Evolutionary conservation across 2,329 filamentous ascomycete species (phyloP), one percentile per base, ranked within the genome.

Genomic region (Neurospora sp.): DNA sequence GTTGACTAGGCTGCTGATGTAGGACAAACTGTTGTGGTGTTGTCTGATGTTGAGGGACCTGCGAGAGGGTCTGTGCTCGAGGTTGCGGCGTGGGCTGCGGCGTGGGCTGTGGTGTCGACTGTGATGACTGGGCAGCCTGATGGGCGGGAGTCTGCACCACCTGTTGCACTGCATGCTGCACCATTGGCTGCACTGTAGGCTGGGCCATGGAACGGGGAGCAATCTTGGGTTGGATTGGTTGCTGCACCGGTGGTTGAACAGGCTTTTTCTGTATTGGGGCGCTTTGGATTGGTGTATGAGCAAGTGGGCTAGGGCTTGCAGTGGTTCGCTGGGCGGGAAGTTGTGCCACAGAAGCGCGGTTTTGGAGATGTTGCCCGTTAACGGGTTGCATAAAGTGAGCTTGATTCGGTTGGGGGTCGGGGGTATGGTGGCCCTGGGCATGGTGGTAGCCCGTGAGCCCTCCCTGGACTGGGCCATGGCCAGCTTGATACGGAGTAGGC

Each of bases 71-170:
- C 52, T 70, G 52, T 38, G 70, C 73, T 68, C 70, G 76, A 71
- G 73, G 76, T 66, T 75, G 73, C 52, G 74, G 74, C 52, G 76
- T 77, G 23, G 77, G 75, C 40, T 74, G 74, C 36, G 68, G 39
- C 23, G 67, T 38, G 66, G 77, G 73, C 38, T 73, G 72, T 23
- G 69, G 68, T 3, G 71, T 67, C 15, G 74, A 77, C 40, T 76
- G 77, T 2, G 76, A 77, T 19, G 76, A 78, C 2, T 74, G 38
- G n/a, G 28, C 52, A 62, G 52, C 28, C 52, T 62, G 52, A 28
- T 62, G 52, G 7, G 15, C 52, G 28, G 52, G 52, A 17, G 52
- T 62, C 28, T 76, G 79, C 15, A 72, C 66, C n/a, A 74, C 73
- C 15, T 76, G 76, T 11, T 79, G 72, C 1, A 70, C 66, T 23